Percentiles rank a stretch among this genome's conserved stretches.
phyloP scores from a whole-genome alignment of 805 yeast species.

The Wickerhamiella kazuoi region DNA sequence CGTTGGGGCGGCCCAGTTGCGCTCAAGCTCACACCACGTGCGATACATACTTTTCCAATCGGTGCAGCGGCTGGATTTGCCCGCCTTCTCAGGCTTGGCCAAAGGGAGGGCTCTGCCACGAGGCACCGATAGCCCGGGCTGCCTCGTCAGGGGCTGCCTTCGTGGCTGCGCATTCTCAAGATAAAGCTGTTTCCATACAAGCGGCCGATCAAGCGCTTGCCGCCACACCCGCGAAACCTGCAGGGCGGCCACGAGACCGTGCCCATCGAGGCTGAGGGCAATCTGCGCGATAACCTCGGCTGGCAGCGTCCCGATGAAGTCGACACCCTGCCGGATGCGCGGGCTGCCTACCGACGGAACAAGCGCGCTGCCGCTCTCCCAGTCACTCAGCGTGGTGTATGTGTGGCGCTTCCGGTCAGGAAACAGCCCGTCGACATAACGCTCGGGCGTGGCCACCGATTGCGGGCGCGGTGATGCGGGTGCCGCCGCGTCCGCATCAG shows the following conservation, averaged over 20 bases:
- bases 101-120: no score
- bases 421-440: no score
- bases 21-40: constrained; percentile 2
- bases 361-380: constrained; percentile 1
- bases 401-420: no score
- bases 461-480: no score
- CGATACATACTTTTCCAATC: constrained; percentile 14
- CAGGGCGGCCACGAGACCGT: constrained; percentile 8
- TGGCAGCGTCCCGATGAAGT: constrained; percentile 10
- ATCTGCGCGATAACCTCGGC: constrained; percentile 10
- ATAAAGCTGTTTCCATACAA: constrained; percentile 14
- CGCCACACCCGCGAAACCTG: constrained; percentile 14
- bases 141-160: no score
- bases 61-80: not conserved
- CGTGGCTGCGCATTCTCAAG: not conserved
- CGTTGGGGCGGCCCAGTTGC: constrained; percentile 5
- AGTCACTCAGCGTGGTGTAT: not conserved
- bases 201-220: constrained; percentile 5
- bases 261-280: constrained; percentile 9
- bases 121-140: no score
- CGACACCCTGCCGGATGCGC: constrained; percentile 1
- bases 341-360: not conserved
- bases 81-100: no score
- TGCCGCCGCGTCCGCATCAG: no score
- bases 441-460: no score